Evolutionary conservation across 257 asterid genomes (phyloP), one percentile per base, ranked within the genome.

Genomic region (Osmanthus fragrans): DNA sequence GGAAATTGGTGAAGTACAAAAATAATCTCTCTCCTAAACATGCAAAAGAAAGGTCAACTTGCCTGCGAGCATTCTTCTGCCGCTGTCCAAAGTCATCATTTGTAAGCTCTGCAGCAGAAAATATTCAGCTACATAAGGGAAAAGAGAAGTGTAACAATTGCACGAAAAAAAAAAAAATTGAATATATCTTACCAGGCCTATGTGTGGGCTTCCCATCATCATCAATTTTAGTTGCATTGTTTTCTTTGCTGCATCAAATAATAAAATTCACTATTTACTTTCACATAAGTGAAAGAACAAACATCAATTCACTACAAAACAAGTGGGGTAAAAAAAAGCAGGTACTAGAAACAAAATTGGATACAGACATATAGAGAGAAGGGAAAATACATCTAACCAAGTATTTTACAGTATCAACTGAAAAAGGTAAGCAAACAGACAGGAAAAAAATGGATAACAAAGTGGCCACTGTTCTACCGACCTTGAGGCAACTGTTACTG

Each of bases 11-110:
- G 30, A n/a, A 7, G 66, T 58, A 21, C 13, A n/a, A 58, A 58
- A 0, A 9, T 47, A 16, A 47, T n/a, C 12, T 56, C 25, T 54
- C 64, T 2, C 30, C 66, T 7, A 75, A 10, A 33, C 32, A 12
- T 11, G 63, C 47, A 76, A 7, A 74, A 33, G 51, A 77, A 76
- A 30, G 69, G 42, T 25, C 45, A 78, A 77, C 86, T 75, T 82
- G 80, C 98, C 97, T 90, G 82, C 97, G 96, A 83, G 97, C 93
- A 85, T 90, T 92, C 90, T 92, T 94, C 80, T 90, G 99, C 81
- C 95, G 90, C 81, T 89, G 97, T 70, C 91, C 92, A 73, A 86
- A 84, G 70, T 94, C 96, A 51, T 92, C 94, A 56, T 85, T 88
- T 72, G 89, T 80, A 72, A 78, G 84, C 85, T 90, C 99, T 94